phyloP scores from a whole-genome alignment of 2,329 filamentous ascomycete species.

The Sordariomycetes sp. region DNA sequence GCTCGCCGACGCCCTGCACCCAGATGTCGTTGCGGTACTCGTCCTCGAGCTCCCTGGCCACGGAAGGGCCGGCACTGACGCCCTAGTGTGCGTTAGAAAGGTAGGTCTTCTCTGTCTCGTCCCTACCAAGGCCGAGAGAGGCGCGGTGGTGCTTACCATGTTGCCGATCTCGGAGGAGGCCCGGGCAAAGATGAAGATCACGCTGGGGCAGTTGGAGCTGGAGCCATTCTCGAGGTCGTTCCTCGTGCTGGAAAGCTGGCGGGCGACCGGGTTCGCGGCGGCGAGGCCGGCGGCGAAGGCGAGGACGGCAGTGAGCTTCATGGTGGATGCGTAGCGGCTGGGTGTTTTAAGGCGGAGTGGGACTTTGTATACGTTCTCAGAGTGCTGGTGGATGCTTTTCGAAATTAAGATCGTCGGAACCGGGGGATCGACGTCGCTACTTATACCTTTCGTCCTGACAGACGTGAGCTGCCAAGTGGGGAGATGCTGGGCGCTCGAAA shows the following conservation, averaged over 20 bases:
- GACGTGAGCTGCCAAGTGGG: too few relatives aligned
- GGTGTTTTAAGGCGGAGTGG: too few relatives aligned
- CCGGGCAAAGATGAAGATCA: slow-evolving; percentile 1
- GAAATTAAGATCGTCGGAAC: too few relatives aligned
- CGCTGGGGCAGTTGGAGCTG: background rate
- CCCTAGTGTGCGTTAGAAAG: slow-evolving; percentile 10
- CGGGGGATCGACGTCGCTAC: too few relatives aligned
- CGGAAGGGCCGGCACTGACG: background rate
- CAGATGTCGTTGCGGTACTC: slow-evolving; percentile 2
- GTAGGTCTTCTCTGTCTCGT: too few relatives aligned
- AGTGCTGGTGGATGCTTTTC: too few relatives aligned
- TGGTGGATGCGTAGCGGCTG: too few relatives aligned
- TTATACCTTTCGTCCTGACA: too few relatives aligned
- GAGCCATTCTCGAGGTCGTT: background rate
- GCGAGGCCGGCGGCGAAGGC: slow-evolving; percentile 7
- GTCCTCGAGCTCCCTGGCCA: background rate
- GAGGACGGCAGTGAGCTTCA: slow-evolving; percentile 9
- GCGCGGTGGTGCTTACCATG: background rate
- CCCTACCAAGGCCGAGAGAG: too few relatives aligned
- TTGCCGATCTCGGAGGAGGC: slow-evolving; percentile 1
- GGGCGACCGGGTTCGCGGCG: slow-evolving; percentile 2
- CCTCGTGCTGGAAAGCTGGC: slow-evolving; percentile 3
- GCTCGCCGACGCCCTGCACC: slow-evolving; percentile 4
- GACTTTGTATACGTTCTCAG: too few relatives aligned
- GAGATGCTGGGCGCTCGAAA: too few relatives aligned